Evolutionary conservation across 257 asterid genomes (phyloP).

Genomic region (Solanum verrucosum): DNA sequence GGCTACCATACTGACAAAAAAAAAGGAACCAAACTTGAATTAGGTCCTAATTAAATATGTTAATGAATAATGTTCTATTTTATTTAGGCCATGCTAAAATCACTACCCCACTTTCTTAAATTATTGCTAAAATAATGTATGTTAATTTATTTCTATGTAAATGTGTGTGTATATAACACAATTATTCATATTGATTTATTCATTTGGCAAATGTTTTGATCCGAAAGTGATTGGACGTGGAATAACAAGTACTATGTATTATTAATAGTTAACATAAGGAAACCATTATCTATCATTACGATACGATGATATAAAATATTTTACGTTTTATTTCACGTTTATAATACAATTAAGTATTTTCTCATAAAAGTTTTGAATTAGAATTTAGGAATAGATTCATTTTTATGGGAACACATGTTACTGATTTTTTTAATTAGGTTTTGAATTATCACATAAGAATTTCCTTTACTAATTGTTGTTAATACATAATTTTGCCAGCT

Average conservation of each 20-base stretch:
- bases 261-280: background rate
- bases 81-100: background rate
- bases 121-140: background rate
- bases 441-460: background rate
- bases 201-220: background rate
- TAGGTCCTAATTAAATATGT: background rate
- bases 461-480: too few relatives aligned
- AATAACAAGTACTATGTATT: background rate
- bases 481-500: background rate
- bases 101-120: background rate
- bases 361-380: background rate
- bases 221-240: background rate
- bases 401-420: too few relatives aligned
- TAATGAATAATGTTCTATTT: background rate
- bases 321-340: background rate
- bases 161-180: background rate
- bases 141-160: background rate
- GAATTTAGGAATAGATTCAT: too few relatives aligned
- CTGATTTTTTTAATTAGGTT: too few relatives aligned
- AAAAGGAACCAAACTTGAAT: background rate
- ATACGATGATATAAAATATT: too few relatives aligned
- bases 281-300: too few relatives aligned
- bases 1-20: background rate
- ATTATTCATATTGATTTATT: background rate
- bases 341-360: too few relatives aligned